These are phyloP conservation scores for Vanderwaltozyma polyspora DNA, from an alignment of 805 yeast genomes.

Conservation along the genomic window DNA sequence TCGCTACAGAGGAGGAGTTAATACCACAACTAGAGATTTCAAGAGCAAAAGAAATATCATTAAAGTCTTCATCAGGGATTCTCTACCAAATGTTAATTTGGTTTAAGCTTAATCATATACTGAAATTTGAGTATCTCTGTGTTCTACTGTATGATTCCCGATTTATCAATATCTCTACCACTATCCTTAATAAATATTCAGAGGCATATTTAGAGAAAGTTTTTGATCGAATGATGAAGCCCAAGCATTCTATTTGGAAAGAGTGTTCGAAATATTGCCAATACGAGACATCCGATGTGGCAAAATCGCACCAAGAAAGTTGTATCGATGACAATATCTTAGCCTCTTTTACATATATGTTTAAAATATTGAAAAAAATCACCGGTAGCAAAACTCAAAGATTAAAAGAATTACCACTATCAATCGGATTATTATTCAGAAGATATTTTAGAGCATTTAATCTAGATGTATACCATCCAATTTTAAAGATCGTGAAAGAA, in stretches of 20 bases:
- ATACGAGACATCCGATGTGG: not conserved
- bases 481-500: conserved; percentile 62
- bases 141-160: conserved; percentile 67
- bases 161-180: conserved; percentile 26
- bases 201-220: conserved; percentile 24
- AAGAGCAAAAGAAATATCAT: conserved; percentile 50
- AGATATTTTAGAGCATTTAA: conserved; percentile 48
- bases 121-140: conserved; percentile 67
- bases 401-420: conserved; percentile 24
- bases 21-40: conserved; percentile 37
- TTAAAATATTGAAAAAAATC: conserved; percentile 46
- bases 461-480: conserved; percentile 50
- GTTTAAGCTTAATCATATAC: conserved; percentile 67
- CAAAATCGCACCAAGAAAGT: not conserved
- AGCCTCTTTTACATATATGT: conserved; percentile 17
- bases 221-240: conserved; percentile 14
- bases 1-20: conserved; percentile 6
- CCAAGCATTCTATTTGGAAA: conserved; percentile 21
- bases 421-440: conserved; percentile 24
- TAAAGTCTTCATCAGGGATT: conserved; percentile 48
- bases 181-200: conserved; percentile 18
- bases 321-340: conserved; percentile 5
- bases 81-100: conserved; percentile 50
- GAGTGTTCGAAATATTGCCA: conserved; percentile 15
- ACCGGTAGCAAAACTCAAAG: conserved; percentile 66